Base-by-base conservation (phyloP, 2,329 filamentous ascomycete genomes). In the Colletotrichum higginsianum region DNA sequence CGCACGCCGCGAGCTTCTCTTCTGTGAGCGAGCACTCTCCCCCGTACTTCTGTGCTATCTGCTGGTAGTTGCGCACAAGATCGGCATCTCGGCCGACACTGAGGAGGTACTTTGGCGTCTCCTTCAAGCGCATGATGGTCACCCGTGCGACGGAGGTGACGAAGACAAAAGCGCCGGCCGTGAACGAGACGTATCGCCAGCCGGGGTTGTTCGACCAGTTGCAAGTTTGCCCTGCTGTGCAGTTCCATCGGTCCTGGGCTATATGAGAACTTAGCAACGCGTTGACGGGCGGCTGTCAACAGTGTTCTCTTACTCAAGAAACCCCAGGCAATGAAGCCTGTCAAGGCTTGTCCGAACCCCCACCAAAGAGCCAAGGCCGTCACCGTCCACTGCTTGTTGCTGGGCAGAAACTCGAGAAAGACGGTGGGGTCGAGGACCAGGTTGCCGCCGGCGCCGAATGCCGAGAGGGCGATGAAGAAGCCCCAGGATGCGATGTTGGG, bases 391-490 rank as follows among this genome's bases (percentile, higher is more conserved):
- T 92, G 90, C 76, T 89, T 85, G 63, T 86, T 84, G 35, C 86
- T 77, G 0, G 84, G 84, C 1, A 85, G 77, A 61, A 83, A 85
- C 72, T 86, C 84, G 38, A 86, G 78, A 60, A 85, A 84, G 47
- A 85, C 83, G 3, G 84, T 84, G 18, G 90, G 91, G 74, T 92
- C 90, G 3, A 92, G 80, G 0, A 92, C 87, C 18, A 92, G 78
- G 76, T 92, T 92, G 2, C 90, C 91, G 16, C 91, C 91, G 1
- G 82, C 87, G 0, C 90, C 90, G 73, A 92, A 92, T 1, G 88
- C 86, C 44, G 87, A 82, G 56, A 92, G 77, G 15, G 85, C 86
- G 18, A 90, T 84, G 75, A 92, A 92, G 15, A 90, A 78, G 0
- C 88, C 89, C 21, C 92, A 82, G 0, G 88, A 86, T 4, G 85